phyloP scores from a whole-genome alignment of 2,329 filamentous ascomycete species.

The Aureobasidium pullulans region DNA sequence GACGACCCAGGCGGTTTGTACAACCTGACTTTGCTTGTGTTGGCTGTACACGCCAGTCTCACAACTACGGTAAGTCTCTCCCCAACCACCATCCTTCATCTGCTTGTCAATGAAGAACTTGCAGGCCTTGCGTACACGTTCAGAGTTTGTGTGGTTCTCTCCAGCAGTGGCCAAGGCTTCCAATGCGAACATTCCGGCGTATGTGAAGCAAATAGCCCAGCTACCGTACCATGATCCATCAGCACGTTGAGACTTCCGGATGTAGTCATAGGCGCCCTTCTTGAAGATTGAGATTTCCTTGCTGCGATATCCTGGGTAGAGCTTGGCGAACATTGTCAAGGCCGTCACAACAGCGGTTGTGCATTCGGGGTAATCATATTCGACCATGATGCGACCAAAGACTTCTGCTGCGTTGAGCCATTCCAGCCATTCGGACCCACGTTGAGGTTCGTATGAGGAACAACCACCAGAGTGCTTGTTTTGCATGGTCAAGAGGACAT shows the following conservation, averaged over 20 bases:
- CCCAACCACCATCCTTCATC: slow-evolving; percentile 87
- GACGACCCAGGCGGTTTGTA: slow-evolving; percentile 84
- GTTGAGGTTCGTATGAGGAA: slow-evolving; percentile 79
- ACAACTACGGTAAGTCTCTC: slow-evolving; percentile 84
- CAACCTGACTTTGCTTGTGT: slow-evolving; percentile 76
- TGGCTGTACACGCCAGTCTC: slow-evolving; percentile 69
- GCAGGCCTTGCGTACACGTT: slow-evolving; percentile 65
- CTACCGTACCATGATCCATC: slow-evolving; percentile 97
- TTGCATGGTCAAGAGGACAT: slow-evolving; percentile 86
- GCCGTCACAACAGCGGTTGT: slow-evolving; percentile 91
- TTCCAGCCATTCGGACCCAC: slow-evolving; percentile 72
- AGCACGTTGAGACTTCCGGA: slow-evolving; percentile 65
- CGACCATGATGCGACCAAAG: slow-evolving; percentile 95
- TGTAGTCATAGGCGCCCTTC: slow-evolving; percentile 67
- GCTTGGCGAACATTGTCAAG: slow-evolving; percentile 69
- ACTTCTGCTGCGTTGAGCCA: slow-evolving; percentile 92
- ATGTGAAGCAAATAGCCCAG: slow-evolving; percentile 98
- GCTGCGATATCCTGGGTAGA: slow-evolving; percentile 73
- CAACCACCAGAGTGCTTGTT: slow-evolving; percentile 72
- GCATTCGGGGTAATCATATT: slow-evolving; percentile 97
- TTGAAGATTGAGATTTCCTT: slow-evolving; percentile 70
- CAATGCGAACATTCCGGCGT: slow-evolving; percentile 91
- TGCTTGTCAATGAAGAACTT: slow-evolving; percentile 81
- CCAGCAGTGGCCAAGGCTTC: slow-evolving; percentile 77
- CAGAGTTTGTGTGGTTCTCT: slow-evolving; percentile 70